phyloP scores from a whole-genome alignment of 345 rosid genomes.

The Capsella bursapastoris region DNA sequence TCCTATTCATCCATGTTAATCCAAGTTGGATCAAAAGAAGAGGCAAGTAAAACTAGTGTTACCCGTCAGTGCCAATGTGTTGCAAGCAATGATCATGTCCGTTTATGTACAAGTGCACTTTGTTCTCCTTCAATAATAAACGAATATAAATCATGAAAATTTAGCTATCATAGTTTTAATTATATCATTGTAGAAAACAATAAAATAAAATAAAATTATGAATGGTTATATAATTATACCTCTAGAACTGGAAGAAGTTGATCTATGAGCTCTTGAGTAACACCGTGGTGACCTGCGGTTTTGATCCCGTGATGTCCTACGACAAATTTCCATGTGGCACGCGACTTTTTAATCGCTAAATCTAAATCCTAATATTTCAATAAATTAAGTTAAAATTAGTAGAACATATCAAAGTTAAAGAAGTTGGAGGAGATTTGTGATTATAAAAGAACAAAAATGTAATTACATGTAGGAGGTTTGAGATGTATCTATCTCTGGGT shows the following conservation, averaged over 20 bases:
- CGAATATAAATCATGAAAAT: background rate
- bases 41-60: background rate
- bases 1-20: no score
- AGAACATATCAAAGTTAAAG: background rate
- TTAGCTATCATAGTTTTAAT: background rate
- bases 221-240: slow-evolving; percentile 39
- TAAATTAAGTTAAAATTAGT: background rate
- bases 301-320: slow-evolving; percentile 68
- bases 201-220: background rate
- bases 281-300: slow-evolving; percentile 66
- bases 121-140: slow-evolving; percentile 47
- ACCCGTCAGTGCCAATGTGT: slow-evolving; percentile 55
- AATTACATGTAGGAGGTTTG: slow-evolving; percentile 50
- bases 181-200: background rate
- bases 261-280: slow-evolving; percentile 53
- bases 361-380: slow-evolving; percentile 51
- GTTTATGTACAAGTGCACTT: slow-evolving; percentile 61
- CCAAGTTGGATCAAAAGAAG: background rate
- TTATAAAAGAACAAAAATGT: background rate
- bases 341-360: slow-evolving; percentile 47
- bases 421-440: background rate
- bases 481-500: slow-evolving; percentile 47
- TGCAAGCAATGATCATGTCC: slow-evolving; percentile 73
- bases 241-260: slow-evolving; percentile 58
- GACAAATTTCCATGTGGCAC: slow-evolving; percentile 66